Base-by-base conservation (phyloP, 1,284 basidiomycete species). In the Moesziomyces sp. region DNA sequence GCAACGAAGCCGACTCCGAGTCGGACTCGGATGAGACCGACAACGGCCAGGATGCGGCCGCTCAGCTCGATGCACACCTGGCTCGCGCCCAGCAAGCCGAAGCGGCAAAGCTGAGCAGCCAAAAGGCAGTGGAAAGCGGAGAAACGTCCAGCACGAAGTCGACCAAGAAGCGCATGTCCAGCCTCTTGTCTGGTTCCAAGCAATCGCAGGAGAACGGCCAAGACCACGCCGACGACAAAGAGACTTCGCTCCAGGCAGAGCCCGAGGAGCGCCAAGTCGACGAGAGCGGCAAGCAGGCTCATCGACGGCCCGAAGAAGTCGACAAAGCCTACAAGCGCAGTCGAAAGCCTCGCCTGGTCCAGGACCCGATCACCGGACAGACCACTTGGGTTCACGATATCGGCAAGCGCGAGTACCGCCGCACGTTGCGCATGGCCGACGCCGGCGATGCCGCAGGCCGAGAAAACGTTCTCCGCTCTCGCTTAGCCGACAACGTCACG, bases 321-420 rank as follows among this genome's bases (percentile, higher is more conserved):
- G 62, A 59, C 19, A 58, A 52, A 30, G 46, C 49, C 2, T 53
- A 46, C 48, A 59, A 58, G 30, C 53, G 58, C 9, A 65, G 55
- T 44, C 51, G 64, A 19, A 64, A 53, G 35, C 47, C 74, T 5
- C 42, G 57, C 30, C 49, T 54, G 18, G 71, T 67, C 30, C 40
- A 49, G 19, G 74, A 76, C 45, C 74, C 74, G 5, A 56, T 76
- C 33, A 76, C 74, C 5, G 54, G 63, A 11, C 38, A 55, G 18
- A 43, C 53, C 9, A 57, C 48, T 3, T 58, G 55, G 53, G 35
- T 76, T 13, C 64, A 60, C 33, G 70, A 76, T 48, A 61, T 74
- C 1, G 60, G 71, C 33, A 58, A 59, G 50, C 49, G 53, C 28
- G 71, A 76, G 46, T 76, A 70, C n/a, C 47, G 53, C 14, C 50